Conservation (phyloP, 192 early-diverging fungal genomes). For the Rhizophagus clarus region DNA sequence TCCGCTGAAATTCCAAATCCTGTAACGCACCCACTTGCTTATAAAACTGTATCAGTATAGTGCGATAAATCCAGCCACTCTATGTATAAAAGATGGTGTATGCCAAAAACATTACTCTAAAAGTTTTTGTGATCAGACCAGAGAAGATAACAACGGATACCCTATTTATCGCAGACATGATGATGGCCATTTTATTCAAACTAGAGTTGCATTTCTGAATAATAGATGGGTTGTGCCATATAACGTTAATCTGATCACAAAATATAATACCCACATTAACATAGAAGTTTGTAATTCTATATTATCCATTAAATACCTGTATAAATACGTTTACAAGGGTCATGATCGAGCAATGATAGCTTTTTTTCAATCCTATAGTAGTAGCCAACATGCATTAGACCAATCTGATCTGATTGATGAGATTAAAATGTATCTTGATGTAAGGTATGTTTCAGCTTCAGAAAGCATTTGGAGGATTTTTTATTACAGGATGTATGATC, state of each 20-base stretch:
- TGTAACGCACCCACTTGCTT: slow-evolving; percentile 29
- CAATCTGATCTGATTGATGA: background rate
- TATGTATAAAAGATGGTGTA: too few relatives aligned
- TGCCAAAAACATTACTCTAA: slow-evolving; percentile 39
- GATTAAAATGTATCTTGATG: too few relatives aligned
- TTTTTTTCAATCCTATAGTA: too few relatives aligned
- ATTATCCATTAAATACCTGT: too few relatives aligned
- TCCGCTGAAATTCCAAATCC: too few relatives aligned
- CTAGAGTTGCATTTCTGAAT: slow-evolving; percentile 18
- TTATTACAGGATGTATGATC: too few relatives aligned
- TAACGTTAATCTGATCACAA: slow-evolving; percentile 34
- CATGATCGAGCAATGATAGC: slow-evolving; percentile 30
- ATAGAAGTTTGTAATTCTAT: slow-evolving; percentile 40
- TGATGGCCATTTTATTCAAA: background rate
- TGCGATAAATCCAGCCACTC: slow-evolving; percentile 4
- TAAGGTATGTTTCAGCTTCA: too few relatives aligned
- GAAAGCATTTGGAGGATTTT: too few relatives aligned
- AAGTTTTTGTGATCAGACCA: slow-evolving; percentile 8
- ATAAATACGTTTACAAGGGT: too few relatives aligned
- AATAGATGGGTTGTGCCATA: too few relatives aligned
- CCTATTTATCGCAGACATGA: slow-evolving; percentile 33
- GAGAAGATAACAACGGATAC: slow-evolving; percentile 31
- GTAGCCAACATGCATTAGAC: background rate
- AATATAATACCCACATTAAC: slow-evolving; percentile 45
- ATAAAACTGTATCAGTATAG: slow-evolving; percentile 35